Percentiles rank a stretch among this genome's conserved stretches.
Conservation (phyloP, 176 grass and related monocot genomes). For the Rhipidocladum racemiflorum region DNA sequence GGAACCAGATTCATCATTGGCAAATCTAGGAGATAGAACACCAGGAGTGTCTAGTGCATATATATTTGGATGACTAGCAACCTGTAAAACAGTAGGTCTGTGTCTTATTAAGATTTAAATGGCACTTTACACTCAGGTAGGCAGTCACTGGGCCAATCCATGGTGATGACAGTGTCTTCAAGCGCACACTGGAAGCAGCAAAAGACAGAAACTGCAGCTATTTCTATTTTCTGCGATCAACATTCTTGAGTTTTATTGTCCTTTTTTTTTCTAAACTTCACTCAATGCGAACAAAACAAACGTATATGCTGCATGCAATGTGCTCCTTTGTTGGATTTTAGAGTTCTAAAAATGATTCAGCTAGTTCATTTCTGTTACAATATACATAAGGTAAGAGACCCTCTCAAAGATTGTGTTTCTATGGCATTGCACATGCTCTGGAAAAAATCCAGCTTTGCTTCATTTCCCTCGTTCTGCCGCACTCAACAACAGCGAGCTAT, state of each 20-base stretch:
- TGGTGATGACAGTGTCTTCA: neutral
- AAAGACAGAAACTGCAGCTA: neutral
- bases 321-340: neutral
- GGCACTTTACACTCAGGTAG: constrained; percentile 11
- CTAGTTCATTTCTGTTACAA: neutral
- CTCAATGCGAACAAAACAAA: neutral
- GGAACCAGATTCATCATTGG: constrained; percentile 34
- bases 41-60: constrained; percentile 73
- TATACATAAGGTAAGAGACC: neutral
- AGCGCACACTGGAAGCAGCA: neutral
- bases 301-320: neutral
- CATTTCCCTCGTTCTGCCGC: neutral
- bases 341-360: neutral
- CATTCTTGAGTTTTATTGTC: neutral
- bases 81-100: constrained; percentile 37
- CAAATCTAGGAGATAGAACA: constrained; percentile 47
- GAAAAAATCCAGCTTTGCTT: neutral
- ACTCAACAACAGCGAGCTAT: neutral
- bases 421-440: neutral
- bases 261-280: neutral
- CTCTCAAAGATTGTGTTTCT: neutral
- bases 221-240: neutral
- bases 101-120: constrained; percentile 18
- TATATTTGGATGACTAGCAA: constrained; percentile 78
- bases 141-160: neutral